A percentile compares a stretch with the other conserved stretches of the same genome.
phyloP scores from a whole-genome alignment of 257 asterid genomes.

The Petunia secreta region DNA sequence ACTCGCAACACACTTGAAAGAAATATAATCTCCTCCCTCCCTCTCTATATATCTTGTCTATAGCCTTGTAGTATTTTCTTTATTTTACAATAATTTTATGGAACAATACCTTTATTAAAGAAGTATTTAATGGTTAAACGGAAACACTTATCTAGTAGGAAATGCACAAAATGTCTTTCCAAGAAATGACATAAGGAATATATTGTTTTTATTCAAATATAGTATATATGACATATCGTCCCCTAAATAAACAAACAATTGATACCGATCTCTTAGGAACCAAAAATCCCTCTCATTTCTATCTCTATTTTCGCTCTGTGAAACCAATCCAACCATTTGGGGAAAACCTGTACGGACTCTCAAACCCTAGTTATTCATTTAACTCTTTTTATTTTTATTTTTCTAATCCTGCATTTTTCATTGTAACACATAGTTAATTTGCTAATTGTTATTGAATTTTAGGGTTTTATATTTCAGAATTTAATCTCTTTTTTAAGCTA shows the following conservation, averaged over 20 bases:
- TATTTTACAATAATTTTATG: no score
- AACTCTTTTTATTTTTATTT: neutral
- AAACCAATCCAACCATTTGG: neutral
- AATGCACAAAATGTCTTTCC: neutral
- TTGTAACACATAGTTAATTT: neutral
- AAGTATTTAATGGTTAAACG: no score
- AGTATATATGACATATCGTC: neutral
- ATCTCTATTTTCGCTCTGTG: neutral
- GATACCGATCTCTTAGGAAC: slow-evolving; percentile 17
- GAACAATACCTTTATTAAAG: no score
- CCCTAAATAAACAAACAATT: neutral
- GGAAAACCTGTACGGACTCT: slow-evolving; percentile 23
- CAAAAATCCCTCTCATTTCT: slow-evolving; percentile 5
- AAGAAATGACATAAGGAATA: neutral
- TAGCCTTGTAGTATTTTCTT: no score
- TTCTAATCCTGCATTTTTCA: neutral
- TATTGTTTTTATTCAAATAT: neutral
- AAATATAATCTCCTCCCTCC: no score
- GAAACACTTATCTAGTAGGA: no score
- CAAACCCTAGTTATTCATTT: slow-evolving; percentile 14
- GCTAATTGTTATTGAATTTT: neutral
- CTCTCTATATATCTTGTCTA: no score
- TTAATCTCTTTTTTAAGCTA: slow-evolving; percentile 17
- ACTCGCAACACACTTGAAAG: no score
- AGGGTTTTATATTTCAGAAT: neutral